These are phyloP conservation scores for Saxispiralis lemnorum DNA, from an alignment of 495 filamentous ascomycete genomes.

Conservation along the genomic window DNA sequence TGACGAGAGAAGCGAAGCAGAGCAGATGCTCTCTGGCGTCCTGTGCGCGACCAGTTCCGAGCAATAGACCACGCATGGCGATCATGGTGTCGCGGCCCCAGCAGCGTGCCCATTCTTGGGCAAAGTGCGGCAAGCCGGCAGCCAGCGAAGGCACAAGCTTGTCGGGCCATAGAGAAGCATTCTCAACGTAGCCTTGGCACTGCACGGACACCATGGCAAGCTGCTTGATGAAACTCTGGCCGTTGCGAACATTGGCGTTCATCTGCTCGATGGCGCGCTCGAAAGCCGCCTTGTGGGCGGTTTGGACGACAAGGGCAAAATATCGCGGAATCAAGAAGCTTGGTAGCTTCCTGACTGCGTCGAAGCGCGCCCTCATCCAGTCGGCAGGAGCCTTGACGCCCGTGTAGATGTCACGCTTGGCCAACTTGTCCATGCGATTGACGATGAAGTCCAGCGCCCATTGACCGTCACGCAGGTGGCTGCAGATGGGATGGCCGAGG, in stretches of 20 bases:
- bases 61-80: constrained; percentile 71
- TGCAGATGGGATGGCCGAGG: constrained; percentile 79
- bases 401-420: constrained; percentile 39
- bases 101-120: constrained; percentile 81
- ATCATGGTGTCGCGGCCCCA: constrained; percentile 98
- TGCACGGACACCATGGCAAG: constrained; percentile 81
- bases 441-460: constrained; percentile 91
- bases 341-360: constrained; percentile 65
- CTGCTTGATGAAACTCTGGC: constrained; percentile 70
- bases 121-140: constrained; percentile 88
- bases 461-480: constrained; percentile 76
- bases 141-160: constrained; percentile 74
- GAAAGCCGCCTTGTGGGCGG: constrained; percentile 68
- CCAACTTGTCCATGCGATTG: constrained; percentile 54
- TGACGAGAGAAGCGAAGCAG: constrained; percentile 89
- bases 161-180: constrained; percentile 73
- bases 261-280: constrained; percentile 63
- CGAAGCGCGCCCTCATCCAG: constrained; percentile 73
- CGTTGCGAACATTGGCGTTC: constrained; percentile 52
- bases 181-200: constrained; percentile 71
- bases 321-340: constrained; percentile 83
- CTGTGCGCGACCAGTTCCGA: constrained; percentile 70
- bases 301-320: constrained; percentile 75
- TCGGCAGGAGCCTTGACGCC: constrained; percentile 43
- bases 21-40: constrained; percentile 87